A percentile compares a stretch with the other conserved stretches of the same genome.
Conservation (phyloP, 2,329 filamentous ascomycete species). For the Alternaria sp. region DNA sequence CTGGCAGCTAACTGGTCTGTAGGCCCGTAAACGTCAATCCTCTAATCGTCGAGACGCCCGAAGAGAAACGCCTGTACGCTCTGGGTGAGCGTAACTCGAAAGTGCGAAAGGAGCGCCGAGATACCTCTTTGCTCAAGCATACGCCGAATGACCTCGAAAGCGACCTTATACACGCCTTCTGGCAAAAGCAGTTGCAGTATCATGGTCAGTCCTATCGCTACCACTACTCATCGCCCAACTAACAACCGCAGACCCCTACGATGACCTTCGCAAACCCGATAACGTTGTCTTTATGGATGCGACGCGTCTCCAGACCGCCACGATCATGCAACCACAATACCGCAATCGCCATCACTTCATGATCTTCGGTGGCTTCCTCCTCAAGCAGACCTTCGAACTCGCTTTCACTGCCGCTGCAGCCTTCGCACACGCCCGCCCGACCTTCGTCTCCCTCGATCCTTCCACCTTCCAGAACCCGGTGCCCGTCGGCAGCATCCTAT, state of each 20-base stretch:
- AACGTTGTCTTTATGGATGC: conserved; percentile 69
- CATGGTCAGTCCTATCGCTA: conserved; percentile 52
- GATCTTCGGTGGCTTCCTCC: conserved; percentile 78
- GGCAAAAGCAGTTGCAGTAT: conserved; percentile 71
- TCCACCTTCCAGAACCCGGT: conserved; percentile 78
- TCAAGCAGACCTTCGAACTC: conserved; percentile 77
- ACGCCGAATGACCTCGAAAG: conserved; percentile 75
- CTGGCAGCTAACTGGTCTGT: background rate
- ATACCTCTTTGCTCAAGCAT: conserved; percentile 67
- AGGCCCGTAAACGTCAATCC: conserved; percentile 68
- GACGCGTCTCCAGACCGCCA: conserved; percentile 68
- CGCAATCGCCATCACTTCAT: conserved; percentile 75
- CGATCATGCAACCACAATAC: conserved; percentile 78
- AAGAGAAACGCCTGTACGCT: conserved; percentile 68
- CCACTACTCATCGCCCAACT: background rate
- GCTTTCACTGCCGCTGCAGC: conserved; percentile 77
- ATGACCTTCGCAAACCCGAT: conserved; percentile 59
- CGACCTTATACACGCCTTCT: conserved; percentile 74
- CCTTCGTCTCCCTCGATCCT: conserved; percentile 75
- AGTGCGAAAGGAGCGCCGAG: conserved; percentile 68
- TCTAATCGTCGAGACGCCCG: conserved; percentile 65
- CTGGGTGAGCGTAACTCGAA: conserved; percentile 70
- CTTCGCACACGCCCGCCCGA: conserved; percentile 72
- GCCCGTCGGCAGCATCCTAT: conserved; percentile 75
- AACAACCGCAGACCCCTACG: conserved; percentile 57